Conservation (phyloP, 441 rosid genomes). For the Syzygium syzygioides region DNA sequence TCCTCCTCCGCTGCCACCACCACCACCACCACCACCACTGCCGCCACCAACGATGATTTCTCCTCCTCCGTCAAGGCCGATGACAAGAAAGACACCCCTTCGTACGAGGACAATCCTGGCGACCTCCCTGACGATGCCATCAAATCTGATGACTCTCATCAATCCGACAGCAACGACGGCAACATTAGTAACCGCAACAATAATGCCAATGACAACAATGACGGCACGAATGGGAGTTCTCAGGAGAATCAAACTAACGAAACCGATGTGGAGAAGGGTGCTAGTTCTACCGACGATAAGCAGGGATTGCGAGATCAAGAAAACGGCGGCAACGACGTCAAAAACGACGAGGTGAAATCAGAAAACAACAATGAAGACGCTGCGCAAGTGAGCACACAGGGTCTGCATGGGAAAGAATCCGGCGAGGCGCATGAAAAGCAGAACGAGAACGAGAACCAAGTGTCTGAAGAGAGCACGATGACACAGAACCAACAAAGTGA, state of each 20-base stretch:
- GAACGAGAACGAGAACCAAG: constrained; percentile 26
- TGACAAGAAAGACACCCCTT: constrained; percentile 25
- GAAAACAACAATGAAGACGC: neutral
- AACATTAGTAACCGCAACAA: neutral
- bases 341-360: neutral
- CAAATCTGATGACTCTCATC: constrained; percentile 42
- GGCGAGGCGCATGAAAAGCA: constrained; percentile 14
- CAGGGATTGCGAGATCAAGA: neutral
- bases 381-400: constrained; percentile 9
- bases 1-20: constrained; percentile 12
- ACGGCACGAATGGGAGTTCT: neutral
- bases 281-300: neutral
- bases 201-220: neutral
- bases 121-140: constrained; percentile 82
- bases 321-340: neutral
- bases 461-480: constrained; percentile 31
- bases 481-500: constrained; percentile 24
- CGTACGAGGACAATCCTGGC: constrained; percentile 78
- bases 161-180: neutral
- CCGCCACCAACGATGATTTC: too few relatives aligned
- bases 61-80: neutral
- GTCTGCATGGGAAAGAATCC: constrained; percentile 19
- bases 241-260: neutral
- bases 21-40: constrained; percentile 1
- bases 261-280: neutral